Conservation (phyloP, 768 basidiomycete genomes). For the Boletus pseudopeckii region DNA sequence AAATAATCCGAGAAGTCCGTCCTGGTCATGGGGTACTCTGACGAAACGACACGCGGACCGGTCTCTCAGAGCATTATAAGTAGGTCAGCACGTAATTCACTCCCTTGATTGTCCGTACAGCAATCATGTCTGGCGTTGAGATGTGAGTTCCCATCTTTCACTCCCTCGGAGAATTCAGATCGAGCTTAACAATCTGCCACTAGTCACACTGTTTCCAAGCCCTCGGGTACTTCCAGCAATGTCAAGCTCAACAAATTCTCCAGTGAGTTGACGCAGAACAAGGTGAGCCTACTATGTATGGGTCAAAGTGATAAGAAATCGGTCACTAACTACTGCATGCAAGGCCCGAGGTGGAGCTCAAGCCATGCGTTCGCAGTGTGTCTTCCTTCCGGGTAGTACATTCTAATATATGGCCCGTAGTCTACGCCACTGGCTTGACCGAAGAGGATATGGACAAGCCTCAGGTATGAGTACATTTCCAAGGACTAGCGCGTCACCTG, state of each 20-base stretch:
- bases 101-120: neutral
- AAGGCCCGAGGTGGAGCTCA: constrained; percentile 72
- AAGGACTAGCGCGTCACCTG: constrained; percentile 2
- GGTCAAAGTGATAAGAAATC: neutral
- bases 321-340: neutral
- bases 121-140: constrained; percentile 56
- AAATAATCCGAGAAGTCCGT: neutral
- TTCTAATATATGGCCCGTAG: constrained; percentile 24
- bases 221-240: constrained; percentile 29
- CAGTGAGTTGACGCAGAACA: constrained; percentile 69
- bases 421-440: constrained; percentile 74
- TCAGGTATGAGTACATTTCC: constrained; percentile 46
- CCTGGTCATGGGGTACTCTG: constrained; percentile 16
- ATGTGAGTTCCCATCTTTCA: constrained; percentile 42
- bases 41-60: constrained; percentile 11
- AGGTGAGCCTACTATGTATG: constrained; percentile 42
- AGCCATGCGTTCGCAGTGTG: constrained; percentile 67
- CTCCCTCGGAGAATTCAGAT: neutral
- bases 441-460: constrained; percentile 84
- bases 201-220: constrained; percentile 21
- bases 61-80: constrained; percentile 13
- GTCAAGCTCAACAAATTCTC: constrained; percentile 73
- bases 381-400: neutral
- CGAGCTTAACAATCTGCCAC: neutral
- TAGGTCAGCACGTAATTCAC: neutral